Conservation (phyloP, 2,329 filamentous ascomycete species). For the Colletotrichum melonis region DNA sequence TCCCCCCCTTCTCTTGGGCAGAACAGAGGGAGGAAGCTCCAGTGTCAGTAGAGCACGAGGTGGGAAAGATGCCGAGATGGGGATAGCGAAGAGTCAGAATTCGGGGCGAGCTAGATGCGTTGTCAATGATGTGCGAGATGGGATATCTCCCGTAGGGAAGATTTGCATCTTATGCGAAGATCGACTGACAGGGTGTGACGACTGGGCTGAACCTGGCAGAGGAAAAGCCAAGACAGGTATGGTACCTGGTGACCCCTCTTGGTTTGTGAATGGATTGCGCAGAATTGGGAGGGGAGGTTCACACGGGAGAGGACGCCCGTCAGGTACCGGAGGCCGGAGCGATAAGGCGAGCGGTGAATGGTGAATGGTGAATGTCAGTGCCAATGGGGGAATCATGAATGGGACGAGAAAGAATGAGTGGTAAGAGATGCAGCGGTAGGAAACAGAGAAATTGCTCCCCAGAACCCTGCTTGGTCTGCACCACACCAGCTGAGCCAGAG, state of each 20-base stretch:
- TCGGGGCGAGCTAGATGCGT: constrained; percentile 32
- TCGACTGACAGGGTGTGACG: constrained; percentile 30
- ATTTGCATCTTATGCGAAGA: constrained; percentile 36
- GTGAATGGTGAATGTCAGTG: neutral
- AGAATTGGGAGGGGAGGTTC: constrained; percentile 15
- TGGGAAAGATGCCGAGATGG: constrained; percentile 16
- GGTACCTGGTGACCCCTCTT: constrained; percentile 1
- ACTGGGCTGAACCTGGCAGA: constrained; percentile 33
- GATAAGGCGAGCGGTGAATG: neutral
- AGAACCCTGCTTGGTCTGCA: constrained; percentile 5
- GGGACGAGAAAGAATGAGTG: neutral
- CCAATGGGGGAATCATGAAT: neutral
- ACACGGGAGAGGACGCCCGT: constrained; percentile 16
- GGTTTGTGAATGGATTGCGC: constrained; percentile 27
- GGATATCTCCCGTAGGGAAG: constrained; percentile 35
- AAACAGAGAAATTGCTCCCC: constrained; percentile 1
- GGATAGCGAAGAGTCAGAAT: constrained; percentile 18
- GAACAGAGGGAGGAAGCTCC: no score
- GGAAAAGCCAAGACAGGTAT: constrained; percentile 1
- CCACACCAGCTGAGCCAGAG: neutral
- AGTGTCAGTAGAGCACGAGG: neutral
- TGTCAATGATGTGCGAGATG: constrained; percentile 35
- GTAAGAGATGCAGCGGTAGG: neutral
- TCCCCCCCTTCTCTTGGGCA: neutral
- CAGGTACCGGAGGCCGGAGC: constrained; percentile 12